Percentiles rank a stretch among this genome's conserved stretches.
These are phyloP conservation scores for Gnomoniopsis smithogilvyi DNA, from an alignment of 2,329 filamentous ascomycete genomes.

Conservation along the genomic window DNA sequence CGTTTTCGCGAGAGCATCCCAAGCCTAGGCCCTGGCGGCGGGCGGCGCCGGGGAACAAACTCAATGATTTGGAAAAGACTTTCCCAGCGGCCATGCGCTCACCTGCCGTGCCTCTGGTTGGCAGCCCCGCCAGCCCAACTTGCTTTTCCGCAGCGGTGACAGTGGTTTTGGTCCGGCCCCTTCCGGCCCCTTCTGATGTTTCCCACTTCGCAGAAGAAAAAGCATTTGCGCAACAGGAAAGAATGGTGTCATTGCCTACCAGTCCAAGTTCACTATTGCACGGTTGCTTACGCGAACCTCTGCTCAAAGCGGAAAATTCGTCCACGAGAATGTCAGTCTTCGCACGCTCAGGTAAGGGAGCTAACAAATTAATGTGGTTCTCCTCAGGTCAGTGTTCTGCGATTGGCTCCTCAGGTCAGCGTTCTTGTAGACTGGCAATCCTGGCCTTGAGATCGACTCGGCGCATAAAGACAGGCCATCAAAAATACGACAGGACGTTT, in stretches of 20 bases:
- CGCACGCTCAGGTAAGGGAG: background rate
- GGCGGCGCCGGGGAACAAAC: background rate
- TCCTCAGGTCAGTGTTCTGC: slow-evolving; percentile 7
- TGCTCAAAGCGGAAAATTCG: too few species aligned
- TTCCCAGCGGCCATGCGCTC: slow-evolving; percentile 6
- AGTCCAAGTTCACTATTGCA: too few species aligned
- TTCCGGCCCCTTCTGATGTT: background rate
- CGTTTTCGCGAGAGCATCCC: background rate
- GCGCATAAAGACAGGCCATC: slow-evolving; percentile 3
- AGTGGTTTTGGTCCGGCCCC: background rate
- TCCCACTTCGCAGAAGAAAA: background rate
- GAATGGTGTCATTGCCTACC: too few species aligned
- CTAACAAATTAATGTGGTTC: background rate
- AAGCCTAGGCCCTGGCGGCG: background rate
- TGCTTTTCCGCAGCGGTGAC: background rate
- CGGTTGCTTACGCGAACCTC: too few species aligned
- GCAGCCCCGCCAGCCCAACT: background rate
- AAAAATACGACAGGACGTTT: slow-evolving; percentile 9
- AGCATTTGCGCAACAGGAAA: too few species aligned
- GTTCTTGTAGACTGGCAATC: background rate
- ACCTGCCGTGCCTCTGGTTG: background rate
- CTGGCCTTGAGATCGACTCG: slow-evolving; percentile 6
- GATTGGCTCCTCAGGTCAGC: slow-evolving; percentile 11
- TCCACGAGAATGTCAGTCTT: background rate
- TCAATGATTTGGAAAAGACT: slow-evolving; percentile 1